A percentile compares a stretch with the other conserved stretches of the same genome.
These are phyloP conservation scores for Talaromyces sp. DNA, from an alignment of 2,329 filamentous ascomycete genomes.

Conservation along the genomic window DNA sequence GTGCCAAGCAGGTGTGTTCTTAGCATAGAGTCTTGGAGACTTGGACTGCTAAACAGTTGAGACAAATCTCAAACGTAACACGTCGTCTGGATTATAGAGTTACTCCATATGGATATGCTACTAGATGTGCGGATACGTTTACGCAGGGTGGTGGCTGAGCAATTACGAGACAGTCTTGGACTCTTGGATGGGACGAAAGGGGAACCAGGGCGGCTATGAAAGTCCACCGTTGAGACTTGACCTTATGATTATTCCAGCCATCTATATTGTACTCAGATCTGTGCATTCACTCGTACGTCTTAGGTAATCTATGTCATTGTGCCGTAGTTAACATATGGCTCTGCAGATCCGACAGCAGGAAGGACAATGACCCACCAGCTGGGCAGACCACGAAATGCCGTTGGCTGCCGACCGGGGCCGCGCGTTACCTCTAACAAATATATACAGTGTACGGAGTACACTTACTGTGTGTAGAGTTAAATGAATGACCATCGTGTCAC, in stretches of 20 bases:
- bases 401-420: not conserved
- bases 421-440: no score
- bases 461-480: not conserved
- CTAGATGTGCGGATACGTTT: not conserved
- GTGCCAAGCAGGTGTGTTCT: no score
- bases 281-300: not conserved
- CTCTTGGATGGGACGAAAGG: not conserved
- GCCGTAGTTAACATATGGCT: not conserved
- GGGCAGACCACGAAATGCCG: not conserved
- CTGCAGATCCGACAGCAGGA: not conserved
- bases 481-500: not conserved
- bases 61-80: slow-evolving; percentile 2
- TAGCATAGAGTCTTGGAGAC: not conserved
- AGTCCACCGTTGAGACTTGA: not conserved
- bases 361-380: not conserved
- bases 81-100: no score
- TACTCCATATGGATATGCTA: not conserved
- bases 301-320: not conserved
- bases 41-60: not conserved
- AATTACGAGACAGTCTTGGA: not conserved
- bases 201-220: not conserved
- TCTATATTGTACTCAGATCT: no score
- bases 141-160: slow-evolving; percentile 6
- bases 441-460: no score
- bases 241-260: no score